These are phyloP conservation scores for Durusdinium trenchii DNA, from an alignment of 73 alveolate species.

Conservation along the genomic window DNA sequence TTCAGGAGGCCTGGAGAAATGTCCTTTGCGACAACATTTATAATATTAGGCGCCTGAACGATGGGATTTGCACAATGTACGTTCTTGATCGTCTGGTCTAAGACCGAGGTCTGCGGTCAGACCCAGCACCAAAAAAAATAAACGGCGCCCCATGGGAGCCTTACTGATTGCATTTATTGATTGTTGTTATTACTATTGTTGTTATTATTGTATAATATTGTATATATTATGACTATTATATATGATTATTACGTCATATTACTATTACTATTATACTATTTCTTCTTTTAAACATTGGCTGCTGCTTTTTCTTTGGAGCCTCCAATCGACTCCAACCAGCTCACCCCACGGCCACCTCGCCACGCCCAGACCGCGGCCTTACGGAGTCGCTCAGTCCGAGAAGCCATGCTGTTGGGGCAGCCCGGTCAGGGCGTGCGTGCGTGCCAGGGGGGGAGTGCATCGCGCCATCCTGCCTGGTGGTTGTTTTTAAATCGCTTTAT, in stretches of 20 bases:
- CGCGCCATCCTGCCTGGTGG: not conserved
- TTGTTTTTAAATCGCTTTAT: too few species aligned
- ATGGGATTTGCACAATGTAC: not conserved
- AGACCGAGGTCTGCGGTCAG: too few species aligned
- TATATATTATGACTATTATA: not conserved
- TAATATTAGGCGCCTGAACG: not conserved
- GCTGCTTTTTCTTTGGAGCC: not conserved
- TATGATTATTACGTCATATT: not conserved
- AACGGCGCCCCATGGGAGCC: too few species aligned
- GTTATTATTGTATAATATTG: not conserved
- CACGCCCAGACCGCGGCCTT: constrained; percentile 21
- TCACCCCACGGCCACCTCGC: not conserved
- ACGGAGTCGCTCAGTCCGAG: not conserved
- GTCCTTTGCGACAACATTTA: not conserved
- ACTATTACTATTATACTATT: not conserved
- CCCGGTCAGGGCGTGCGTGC: not conserved
- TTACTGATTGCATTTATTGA: too few species aligned
- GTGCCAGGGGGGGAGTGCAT: not conserved
- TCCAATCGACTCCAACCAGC: not conserved
- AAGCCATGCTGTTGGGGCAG: constrained; percentile 27
- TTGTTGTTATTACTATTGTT: not conserved
- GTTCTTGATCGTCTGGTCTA: not conserved
- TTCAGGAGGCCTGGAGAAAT: not conserved
- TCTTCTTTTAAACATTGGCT: not conserved
- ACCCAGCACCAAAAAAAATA: too few species aligned